Base-by-base conservation (phyloP, 352 stramenopile genomes). In the Phytophthora parvispora region DNA sequence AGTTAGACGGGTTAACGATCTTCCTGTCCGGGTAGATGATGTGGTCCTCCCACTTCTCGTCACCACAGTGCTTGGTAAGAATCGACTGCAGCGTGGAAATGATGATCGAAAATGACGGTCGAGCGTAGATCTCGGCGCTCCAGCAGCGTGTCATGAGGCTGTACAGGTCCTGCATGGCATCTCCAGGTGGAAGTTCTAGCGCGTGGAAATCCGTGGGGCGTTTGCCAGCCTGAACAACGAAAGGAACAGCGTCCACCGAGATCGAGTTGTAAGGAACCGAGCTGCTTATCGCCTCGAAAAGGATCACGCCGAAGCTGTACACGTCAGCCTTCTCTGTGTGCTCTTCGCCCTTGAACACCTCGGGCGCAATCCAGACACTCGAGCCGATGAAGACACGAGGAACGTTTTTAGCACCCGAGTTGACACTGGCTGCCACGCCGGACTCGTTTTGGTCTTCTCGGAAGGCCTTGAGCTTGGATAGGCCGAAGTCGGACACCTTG, bases 401-500 rank as follows among this genome's bases (percentile, higher is more conserved):
- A 4, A 62, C 36, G 36, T 77, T 74, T n/a, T 67, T 73, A 2
- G 25, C 32, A 20, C 51, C 50, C 47, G 50, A 34, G 47, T 48
- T 60, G 1, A 51, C 47, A 13, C 15, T 67, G 9, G 25, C 49
- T 4, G 49, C 34, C 25, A 58, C 45, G 9, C 49, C 59, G 20
- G 75, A 80, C 2, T 91, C 76, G n/a, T 67, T 75, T 48, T 88
- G 73, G 13, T 92, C 85, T 45, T 74, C 70, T 22, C 84, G 77
- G 55, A 94, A 92, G 12, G 86, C 86, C 57, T 96, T 96, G 40
- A 97, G 81, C 56, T 92, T 90, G 38, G 81, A 94, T 9, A 97
- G 80, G 2, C 93, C 92, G 77, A 98, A 97, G 59, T 98, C 93
- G 5, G 84, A 94, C 12, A 98, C 90, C 54, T 97, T 97, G 72